Base-by-base conservation (phyloP, 2,329 filamentous ascomycete genomes). In the Whalleya microplaca region DNA sequence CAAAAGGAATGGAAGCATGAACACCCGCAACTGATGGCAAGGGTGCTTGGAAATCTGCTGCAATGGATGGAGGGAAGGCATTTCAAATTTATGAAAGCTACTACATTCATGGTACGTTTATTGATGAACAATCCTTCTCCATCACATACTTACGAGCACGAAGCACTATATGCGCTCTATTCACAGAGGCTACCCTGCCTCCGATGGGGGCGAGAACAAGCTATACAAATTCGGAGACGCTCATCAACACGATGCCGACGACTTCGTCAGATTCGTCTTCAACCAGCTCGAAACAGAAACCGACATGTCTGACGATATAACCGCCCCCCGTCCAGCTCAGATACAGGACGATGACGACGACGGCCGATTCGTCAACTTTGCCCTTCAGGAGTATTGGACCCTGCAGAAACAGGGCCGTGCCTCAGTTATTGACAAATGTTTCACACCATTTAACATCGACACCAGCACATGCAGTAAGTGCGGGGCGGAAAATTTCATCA, bases 211-310 rank as follows among this genome's bases (percentile, higher is more conserved):
- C 2, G n/a, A 27, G 23, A 9, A 27, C 23, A 27, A 6, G 1
- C 1, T 41, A 9, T 18, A 60, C 19, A 62, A 83, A 6, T 95
- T 92, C 77, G 90, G 88, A 14, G 88, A 91, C 41, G 80, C 81
- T 21, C 78, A 85, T 48, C 94, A 98, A 70, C 95, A 98, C 74
- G 95, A 99, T 69, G 89, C 92, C 1, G 90, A 93, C 63, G 95
- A 98, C 67, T 96, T 96, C 64, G 87, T 94, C 63, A 86, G 87
- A 45, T 96, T 96, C 69, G 73, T 97, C 21, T 81, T 96, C 40
- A 87, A 91, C 51, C 87, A 89, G 63, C 79, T 98, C 12, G 89
- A 94, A 65, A 90, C 95, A 69, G 95, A 99, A 73, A 87, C 96
- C 4, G 96, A 96, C 70, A 71, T 71, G 21, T 72, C 72, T 14